These are phyloP conservation scores for Fusarium sp. DNA, from an alignment of 2,329 filamentous ascomycete species.

Conservation along the genomic window DNA sequence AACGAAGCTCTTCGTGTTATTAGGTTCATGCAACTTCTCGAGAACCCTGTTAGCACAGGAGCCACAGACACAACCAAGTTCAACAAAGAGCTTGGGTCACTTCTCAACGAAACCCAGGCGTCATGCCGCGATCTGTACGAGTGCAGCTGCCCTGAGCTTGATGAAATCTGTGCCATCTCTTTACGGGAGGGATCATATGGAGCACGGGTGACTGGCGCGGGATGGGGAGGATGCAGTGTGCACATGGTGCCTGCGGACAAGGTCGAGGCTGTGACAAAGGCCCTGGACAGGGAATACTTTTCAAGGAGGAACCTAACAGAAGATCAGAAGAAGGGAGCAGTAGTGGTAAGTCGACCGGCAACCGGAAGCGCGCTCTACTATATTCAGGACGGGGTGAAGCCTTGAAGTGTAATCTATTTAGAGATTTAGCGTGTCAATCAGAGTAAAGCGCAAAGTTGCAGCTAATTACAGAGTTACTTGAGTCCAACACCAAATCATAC, in stretches of 20 bases:
- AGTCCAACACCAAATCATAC: too few species aligned
- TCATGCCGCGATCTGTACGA: constrained; percentile 90
- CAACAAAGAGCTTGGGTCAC: constrained; percentile 76
- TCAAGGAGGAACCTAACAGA: constrained; percentile 70
- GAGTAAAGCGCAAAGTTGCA: constrained; percentile 15
- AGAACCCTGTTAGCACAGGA: constrained; percentile 56
- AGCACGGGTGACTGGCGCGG: constrained; percentile 88
- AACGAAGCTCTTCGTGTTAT: constrained; percentile 88
- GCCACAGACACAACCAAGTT: constrained; percentile 67
- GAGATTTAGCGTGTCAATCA: constrained; percentile 8
- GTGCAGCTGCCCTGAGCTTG: constrained; percentile 92
- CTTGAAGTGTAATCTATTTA: constrained; percentile 4
- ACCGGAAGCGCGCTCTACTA: constrained; percentile 72
- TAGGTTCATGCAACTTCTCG: constrained; percentile 82
- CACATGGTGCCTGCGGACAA: constrained; percentile 89
- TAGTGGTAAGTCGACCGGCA: constrained; percentile 90
- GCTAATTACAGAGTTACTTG: constrained; percentile 1
- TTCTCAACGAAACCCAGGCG: constrained; percentile 90
- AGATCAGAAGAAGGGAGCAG: constrained; percentile 80
- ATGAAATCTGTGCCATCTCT: constrained; percentile 85
- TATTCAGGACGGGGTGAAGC: constrained; percentile 48
- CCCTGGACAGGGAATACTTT: constrained; percentile 87
- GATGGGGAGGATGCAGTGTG: constrained; percentile 96
- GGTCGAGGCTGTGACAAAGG: constrained; percentile 79
- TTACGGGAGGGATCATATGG: constrained; percentile 83